These are phyloP conservation scores for Fraxinus latifolia DNA, from an alignment of 305 asterid species.

Conservation along the genomic window DNA sequence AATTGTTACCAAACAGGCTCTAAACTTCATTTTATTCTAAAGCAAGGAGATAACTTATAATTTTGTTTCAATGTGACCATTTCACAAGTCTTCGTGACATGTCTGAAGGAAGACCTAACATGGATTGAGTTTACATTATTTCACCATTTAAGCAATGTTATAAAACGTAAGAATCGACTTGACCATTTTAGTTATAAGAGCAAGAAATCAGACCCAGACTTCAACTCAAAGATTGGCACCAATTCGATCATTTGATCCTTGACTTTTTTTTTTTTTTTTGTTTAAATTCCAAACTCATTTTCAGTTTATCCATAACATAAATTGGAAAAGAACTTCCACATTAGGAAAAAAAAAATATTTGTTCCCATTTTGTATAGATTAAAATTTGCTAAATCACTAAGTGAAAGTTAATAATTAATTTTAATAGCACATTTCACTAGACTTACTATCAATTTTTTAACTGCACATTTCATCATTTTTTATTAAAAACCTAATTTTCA, in stretches of 20 bases:
- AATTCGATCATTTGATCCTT: too few relatives aligned
- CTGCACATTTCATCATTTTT: not conserved
- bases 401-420: not conserved
- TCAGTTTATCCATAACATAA: not conserved
- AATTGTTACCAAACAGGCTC: too few relatives aligned
- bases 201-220: not conserved
- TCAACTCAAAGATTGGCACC: not conserved
- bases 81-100: not conserved
- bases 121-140: not conserved
- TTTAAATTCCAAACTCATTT: not conserved
- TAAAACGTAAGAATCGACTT: not conserved
- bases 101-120: not conserved
- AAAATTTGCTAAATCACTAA: not conserved
- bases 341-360: not conserved
- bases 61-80: not conserved
- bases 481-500: not conserved
- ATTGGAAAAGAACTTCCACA: not conserved
- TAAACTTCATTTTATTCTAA: not conserved
- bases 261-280: too few relatives aligned
- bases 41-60: not conserved
- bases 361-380: not conserved
- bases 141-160: not conserved
- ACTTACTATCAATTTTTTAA: not conserved
- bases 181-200: not conserved
- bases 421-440: not conserved